Evolutionary conservation across 164 flowering plant species (phyloP).

Genomic region (Litsea cubeba): DNA sequence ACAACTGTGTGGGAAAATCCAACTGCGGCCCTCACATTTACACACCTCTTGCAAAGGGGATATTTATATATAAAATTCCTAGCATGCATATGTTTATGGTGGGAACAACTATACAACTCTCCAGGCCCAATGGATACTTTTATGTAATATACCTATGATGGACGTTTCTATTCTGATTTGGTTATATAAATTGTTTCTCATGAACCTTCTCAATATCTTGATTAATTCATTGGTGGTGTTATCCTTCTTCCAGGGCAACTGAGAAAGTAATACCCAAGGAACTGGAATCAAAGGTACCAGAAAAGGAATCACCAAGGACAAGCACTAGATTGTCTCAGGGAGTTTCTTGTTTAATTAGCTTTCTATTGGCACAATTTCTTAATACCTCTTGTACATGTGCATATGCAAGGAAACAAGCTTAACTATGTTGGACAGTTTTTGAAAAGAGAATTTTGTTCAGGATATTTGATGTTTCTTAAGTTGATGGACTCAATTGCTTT

Average conservation of each 20-base stretch:
- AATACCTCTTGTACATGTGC: background rate
- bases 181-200: no score
- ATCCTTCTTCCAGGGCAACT: constrained; percentile 33
- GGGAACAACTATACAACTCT: no score
- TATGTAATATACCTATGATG: no score
- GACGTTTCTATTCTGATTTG: no score
- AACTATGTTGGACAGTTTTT: background rate
- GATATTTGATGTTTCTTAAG: background rate
- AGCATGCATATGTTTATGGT: no score
- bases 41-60: no score
- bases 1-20: no score
- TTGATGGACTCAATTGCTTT: background rate
- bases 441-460: background rate
- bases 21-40: no score
- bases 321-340: constrained; percentile 18
- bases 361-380: background rate
- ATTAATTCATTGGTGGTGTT: background rate
- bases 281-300: constrained; percentile 32
- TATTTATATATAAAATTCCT: no score
- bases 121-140: no score
- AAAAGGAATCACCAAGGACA: constrained; percentile 48
- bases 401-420: no score
- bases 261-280: constrained; percentile 54
- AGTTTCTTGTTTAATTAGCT: constrained; percentile 1
- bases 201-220: no score